Conservation (phyloP, 2,329 filamentous ascomycete genomes). For the Aspergillus tubingensis region DNA sequence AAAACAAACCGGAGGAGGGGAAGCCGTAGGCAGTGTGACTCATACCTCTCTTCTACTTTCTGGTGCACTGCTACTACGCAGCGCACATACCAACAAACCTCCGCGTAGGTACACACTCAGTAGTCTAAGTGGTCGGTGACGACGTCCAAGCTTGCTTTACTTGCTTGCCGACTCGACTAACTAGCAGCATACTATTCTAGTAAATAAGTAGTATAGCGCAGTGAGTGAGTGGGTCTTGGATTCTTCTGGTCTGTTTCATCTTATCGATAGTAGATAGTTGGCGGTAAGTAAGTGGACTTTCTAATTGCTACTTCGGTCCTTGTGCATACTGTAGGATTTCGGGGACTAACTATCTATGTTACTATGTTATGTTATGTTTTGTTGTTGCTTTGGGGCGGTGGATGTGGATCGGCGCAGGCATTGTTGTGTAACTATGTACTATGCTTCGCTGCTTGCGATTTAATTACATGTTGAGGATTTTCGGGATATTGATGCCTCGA, state of each 20-base stretch:
- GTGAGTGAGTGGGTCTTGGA: conserved; percentile 6
- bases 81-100: not conserved
- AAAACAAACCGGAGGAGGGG: conserved; percentile 1
- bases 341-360: too few relatives aligned
- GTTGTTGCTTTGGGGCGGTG: too few relatives aligned
- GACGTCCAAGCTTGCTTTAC: not conserved
- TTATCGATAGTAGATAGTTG: conserved; percentile 10
- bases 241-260: conserved; percentile 15
- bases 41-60: not conserved
- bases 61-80: not conserved
- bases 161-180: not conserved
- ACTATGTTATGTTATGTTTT: too few relatives aligned
- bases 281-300: not conserved
- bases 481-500: not conserved
- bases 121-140: not conserved
- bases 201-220: not conserved
- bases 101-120: not conserved
- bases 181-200: too few relatives aligned
- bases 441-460: too few relatives aligned
- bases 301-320: not conserved
- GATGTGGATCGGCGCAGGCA: too few relatives aligned
- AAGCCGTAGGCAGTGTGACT: conserved; percentile 1
- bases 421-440: too few relatives aligned
- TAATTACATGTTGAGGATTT: not conserved
- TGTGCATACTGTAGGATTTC: not conserved